Evolutionary conservation across 768 basidiomycete genomes (phyloP).

Genomic region (Tephrocybe sp.): DNA sequence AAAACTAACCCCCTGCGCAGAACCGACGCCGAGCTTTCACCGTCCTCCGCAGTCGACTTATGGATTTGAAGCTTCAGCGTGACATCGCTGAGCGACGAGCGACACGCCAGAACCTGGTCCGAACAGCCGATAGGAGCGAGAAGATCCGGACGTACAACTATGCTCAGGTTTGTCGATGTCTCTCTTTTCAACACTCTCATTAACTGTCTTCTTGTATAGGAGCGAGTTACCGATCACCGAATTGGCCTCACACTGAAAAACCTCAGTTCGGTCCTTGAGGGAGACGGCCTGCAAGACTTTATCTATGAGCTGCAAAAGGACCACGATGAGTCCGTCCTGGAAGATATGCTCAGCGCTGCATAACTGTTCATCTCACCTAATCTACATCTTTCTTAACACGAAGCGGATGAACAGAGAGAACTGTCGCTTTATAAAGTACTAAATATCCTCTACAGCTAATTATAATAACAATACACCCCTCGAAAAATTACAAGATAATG

Average conservation of each 20-base stretch:
- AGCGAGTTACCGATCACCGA: conserved; percentile 91
- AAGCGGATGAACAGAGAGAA: neutral
- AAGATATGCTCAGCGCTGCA: conserved; percentile 13
- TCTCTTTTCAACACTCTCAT: neutral
- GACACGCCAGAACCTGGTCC: conserved; percentile 70
- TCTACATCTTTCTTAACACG: neutral
- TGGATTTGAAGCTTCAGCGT: conserved; percentile 73
- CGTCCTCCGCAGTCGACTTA: conserved; percentile 81
- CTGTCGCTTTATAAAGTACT: no score
- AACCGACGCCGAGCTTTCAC: conserved; percentile 94
- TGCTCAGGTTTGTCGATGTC: conserved; percentile 58
- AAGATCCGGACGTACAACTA: conserved; percentile 97
- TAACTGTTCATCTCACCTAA: neutral
- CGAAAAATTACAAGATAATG: neutral
- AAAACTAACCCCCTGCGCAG: conserved; percentile 35
- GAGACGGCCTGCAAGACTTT: conserved; percentile 58
- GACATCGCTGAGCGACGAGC: conserved; percentile 73
- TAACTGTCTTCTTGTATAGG: conserved; percentile 42
- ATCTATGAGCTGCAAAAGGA: conserved; percentile 56
- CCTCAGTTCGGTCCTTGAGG: conserved; percentile 63
- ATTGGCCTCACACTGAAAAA: conserved; percentile 77
- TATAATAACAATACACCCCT: neutral
- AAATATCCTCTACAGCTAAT: no score
- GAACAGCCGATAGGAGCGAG: conserved; percentile 84
- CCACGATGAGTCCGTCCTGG: conserved; percentile 43